A percentile compares a stretch with the other conserved stretches of the same genome.
phyloP scores from a whole-genome alignment of 2,329 filamentous ascomycete genomes.

The Ascochyta pisi region DNA sequence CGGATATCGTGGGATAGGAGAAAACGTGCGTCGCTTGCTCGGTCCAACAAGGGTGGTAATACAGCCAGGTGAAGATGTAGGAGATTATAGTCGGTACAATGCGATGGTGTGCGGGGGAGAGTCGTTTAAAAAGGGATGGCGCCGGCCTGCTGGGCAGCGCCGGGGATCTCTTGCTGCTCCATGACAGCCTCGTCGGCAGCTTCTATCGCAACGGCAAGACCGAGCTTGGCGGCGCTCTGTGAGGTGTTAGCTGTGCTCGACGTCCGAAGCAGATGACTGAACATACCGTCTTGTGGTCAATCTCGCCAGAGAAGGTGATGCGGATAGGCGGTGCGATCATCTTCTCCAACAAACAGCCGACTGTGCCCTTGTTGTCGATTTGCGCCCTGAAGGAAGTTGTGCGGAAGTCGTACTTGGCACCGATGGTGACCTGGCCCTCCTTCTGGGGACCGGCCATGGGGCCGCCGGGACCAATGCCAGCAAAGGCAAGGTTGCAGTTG shows the following conservation, averaged over 20 bases:
- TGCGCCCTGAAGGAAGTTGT: conserved; percentile 95
- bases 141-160: conserved; percentile 33
- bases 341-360: conserved; percentile 94
- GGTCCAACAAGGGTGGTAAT: conserved; percentile 48
- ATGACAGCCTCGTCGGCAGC: conserved; percentile 51
- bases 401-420: conserved; percentile 98
- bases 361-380: conserved; percentile 92
- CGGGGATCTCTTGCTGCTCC: conserved; percentile 48
- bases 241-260: conserved; percentile 30
- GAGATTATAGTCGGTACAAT: conserved; percentile 44
- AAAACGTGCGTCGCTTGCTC: conserved; percentile 35
- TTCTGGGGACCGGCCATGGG: conserved; percentile 75
- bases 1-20: conserved; percentile 35
- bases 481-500: conserved; percentile 88
- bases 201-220: conserved; percentile 79
- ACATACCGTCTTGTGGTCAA: conserved; percentile 92
- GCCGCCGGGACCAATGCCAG: conserved; percentile 63
- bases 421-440: conserved; percentile 89
- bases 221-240: conserved; percentile 93
- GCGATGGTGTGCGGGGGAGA: conserved; percentile 16
- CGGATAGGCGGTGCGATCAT: conserved; percentile 89
- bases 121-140: conserved; percentile 51
- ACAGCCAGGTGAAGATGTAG: conserved; percentile 50
- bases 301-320: conserved; percentile 94
- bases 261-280: background rate